phyloP scores from a whole-genome alignment of 225 moss, liverwort and hornwort genomes.

The Physcomitrium patens region DNA sequence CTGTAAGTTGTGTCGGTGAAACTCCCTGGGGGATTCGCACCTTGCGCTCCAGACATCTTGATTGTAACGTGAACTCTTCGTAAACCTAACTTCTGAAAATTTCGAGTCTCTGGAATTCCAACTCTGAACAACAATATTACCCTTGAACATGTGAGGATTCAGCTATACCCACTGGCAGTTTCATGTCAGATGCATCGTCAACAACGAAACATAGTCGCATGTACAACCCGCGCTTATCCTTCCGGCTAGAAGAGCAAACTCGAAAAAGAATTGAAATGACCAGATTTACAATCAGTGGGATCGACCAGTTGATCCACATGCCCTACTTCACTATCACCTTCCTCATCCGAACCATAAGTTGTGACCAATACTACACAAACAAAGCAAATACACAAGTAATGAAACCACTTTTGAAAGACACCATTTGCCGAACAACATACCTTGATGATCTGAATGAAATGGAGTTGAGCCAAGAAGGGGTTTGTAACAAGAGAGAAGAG shows the following conservation, averaged over 20 bases:
- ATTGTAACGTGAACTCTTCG: not conserved
- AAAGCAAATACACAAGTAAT: too few relatives aligned
- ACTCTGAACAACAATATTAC: not conserved
- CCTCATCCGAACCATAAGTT: too few relatives aligned
- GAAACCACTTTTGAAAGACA: too few relatives aligned
- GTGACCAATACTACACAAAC: too few relatives aligned
- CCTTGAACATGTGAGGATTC: not conserved
- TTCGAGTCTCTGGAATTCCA: not conserved
- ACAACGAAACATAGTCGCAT: not conserved
- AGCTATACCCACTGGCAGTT: not conserved
- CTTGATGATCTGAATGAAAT: not conserved
- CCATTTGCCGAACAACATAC: not conserved
- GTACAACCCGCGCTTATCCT: not conserved
- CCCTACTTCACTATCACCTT: too few relatives aligned
- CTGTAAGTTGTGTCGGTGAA: conserved; percentile 49
- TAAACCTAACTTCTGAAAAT: not conserved
- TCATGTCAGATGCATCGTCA: not conserved
- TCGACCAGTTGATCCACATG: too few relatives aligned
- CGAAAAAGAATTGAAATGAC: too few relatives aligned
- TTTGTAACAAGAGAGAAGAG: not conserved
- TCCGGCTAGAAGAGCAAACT: too few relatives aligned
- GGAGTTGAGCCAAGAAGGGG: not conserved
- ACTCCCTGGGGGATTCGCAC: conserved; percentile 48
- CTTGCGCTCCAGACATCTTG: conserved; percentile 62
- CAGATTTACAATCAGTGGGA: too few relatives aligned